Evolutionary conservation across 192 early-diverging fungal species (phyloP).

Genomic region (Ambispora gerdemannii): DNA sequence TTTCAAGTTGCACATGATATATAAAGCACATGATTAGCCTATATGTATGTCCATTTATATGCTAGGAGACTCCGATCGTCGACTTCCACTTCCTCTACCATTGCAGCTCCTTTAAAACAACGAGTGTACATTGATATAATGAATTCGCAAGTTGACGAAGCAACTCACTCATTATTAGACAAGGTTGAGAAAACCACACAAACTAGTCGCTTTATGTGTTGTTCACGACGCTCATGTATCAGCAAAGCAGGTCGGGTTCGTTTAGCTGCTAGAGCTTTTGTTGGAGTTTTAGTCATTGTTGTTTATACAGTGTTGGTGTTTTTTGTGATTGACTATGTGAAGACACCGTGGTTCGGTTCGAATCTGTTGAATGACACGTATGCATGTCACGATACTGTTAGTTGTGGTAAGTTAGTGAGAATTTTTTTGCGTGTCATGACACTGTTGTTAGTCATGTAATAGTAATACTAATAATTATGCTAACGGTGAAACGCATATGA

Average conservation of each 20-base stretch:
- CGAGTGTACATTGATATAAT: background rate
- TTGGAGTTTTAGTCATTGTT: background rate
- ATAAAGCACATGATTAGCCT: too few relatives aligned
- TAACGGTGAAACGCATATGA: too few relatives aligned
- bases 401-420: too few relatives aligned
- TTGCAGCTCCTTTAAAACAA: background rate
- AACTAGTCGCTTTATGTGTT: background rate
- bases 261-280: background rate
- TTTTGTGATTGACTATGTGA: background rate
- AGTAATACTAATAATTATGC: too few relatives aligned
- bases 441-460: too few relatives aligned
- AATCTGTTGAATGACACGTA: background rate
- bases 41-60: too few relatives aligned
- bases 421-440: too few relatives aligned
- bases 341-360: background rate
- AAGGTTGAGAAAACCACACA: background rate
- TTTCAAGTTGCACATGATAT: too few relatives aligned
- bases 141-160: background rate
- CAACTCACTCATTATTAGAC: background rate
- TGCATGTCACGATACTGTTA: slow-evolving; percentile 12
- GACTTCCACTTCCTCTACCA: too few relatives aligned
- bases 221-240: background rate
- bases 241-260: background rate
- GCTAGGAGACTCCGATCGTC: too few relatives aligned
- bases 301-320: background rate